Percentiles rank a stretch among this genome's conserved stretches.
phyloP scores from a whole-genome alignment of 1,139 yeast species.

The Pichia sp. region DNA sequence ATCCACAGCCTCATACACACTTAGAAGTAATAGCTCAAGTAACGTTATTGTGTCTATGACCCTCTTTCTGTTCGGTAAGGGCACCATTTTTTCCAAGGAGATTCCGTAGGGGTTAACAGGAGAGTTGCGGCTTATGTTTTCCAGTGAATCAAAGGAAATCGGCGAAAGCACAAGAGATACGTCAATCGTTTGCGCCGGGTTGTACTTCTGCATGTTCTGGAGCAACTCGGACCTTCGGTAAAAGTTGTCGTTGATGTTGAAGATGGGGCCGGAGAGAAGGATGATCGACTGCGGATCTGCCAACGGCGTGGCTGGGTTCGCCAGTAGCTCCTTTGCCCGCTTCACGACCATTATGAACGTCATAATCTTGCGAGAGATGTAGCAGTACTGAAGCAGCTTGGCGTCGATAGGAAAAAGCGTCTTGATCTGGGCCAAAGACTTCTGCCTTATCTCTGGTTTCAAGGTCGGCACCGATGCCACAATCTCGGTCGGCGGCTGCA shows the following conservation, averaged over 20 bases:
- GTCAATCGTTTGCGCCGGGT: constrained; percentile 36
- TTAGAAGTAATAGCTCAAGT: constrained; percentile 37
- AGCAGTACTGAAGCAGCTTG: constrained; percentile 32
- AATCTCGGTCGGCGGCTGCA: neutral
- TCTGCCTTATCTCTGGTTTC: neutral
- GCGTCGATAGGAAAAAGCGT: constrained; percentile 23
- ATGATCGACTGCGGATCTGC: constrained; percentile 32
- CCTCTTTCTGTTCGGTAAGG: constrained; percentile 26
- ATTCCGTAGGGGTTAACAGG: constrained; percentile 14
- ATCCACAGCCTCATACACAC: constrained; percentile 34
- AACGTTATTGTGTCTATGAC: constrained; percentile 38
- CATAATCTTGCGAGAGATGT: constrained; percentile 31
- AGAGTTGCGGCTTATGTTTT: constrained; percentile 21
- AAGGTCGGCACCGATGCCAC: neutral
- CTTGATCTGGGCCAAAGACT: neutral
- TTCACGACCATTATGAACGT: constrained; percentile 23
- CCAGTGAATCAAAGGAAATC: constrained; percentile 34
- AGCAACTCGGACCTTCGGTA: constrained; percentile 42
- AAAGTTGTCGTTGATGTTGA: constrained; percentile 49
- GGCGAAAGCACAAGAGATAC: constrained; percentile 29
- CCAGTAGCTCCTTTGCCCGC: constrained; percentile 23
- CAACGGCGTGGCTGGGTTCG: constrained; percentile 14
- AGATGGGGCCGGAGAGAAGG: constrained; percentile 41
- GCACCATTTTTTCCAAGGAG: constrained; percentile 7
- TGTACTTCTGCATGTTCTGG: constrained; percentile 40